These are phyloP conservation scores for Paraphysoderma sedebokerense DNA, from an alignment of 371 early-diverging fungal genomes.

Conservation along the genomic window DNA sequence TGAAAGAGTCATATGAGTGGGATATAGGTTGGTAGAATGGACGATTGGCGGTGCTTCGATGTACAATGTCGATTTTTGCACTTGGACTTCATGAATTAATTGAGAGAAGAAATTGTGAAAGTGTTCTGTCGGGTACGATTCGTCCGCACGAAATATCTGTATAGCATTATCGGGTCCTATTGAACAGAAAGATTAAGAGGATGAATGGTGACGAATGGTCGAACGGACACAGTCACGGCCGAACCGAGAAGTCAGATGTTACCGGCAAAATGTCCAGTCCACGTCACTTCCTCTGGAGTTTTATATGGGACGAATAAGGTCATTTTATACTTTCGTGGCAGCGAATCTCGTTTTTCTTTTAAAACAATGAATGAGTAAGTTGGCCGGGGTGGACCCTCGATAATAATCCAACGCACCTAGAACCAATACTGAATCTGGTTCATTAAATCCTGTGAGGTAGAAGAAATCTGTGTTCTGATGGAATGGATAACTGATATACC, in stretches of 20 bases:
- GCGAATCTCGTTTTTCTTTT: conserved; percentile 34
- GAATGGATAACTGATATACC: conserved; percentile 52
- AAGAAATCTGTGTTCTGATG: conserved; percentile 81
- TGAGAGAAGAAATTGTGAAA: not conserved
- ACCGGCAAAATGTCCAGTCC: conserved; percentile 87
- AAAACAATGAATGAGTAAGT: not conserved
- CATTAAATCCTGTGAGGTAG: conserved; percentile 77
- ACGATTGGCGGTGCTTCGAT: not conserved
- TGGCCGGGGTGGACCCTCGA: not conserved
- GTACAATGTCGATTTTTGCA: not conserved
- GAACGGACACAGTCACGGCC: not conserved
- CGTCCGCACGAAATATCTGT: not conserved
- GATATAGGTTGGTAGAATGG: not conserved
- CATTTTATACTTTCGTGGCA: conserved; percentile 50
- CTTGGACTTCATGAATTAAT: not conserved
- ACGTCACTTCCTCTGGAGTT: conserved; percentile 53
- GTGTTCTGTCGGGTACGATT: not conserved
- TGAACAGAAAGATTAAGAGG: not conserved
- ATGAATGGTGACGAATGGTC: not conserved
- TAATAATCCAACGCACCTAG: conserved; percentile 26
- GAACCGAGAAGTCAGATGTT: conserved; percentile 1
- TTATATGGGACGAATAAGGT: conserved; percentile 70
- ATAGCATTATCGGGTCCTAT: not conserved
- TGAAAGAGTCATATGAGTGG: not conserved
- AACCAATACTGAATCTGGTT: conserved; percentile 68